Base-by-base conservation (phyloP, 164 flowering plant species). In the Brasenia schreberi region DNA sequence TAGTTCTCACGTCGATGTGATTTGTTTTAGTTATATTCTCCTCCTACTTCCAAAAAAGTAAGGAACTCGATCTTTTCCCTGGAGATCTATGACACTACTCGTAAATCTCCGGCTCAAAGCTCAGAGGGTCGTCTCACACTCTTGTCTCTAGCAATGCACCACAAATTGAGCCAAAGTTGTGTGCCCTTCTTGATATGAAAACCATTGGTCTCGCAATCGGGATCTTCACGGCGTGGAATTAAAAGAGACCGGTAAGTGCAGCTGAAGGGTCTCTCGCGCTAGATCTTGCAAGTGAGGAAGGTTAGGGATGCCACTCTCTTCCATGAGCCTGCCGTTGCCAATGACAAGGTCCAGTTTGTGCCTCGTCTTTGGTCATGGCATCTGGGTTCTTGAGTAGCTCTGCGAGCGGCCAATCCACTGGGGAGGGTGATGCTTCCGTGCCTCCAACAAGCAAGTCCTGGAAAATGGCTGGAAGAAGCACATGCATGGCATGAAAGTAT, bases 121-220 rank as follows among this genome's bases (percentile, higher is more conserved):
- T 56, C 12, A 49, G 18, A 19, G 65, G 65, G n/a, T 68, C 70
- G 7, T 43, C 39, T 56, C 70, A 61, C 7, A 39, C 52, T 44
- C 6, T 65, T 65, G 19, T 68, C 70, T 63, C 70, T 62, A 18
- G 65, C 70, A 7, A 68, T 68, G 3, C 59, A 65, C 42, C 65
- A 68, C n/a, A 49, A 43, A 45, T 67, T 67, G 52, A 60, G 39
- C 16, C 7, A 27, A 14, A 67, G 49, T 19, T 17, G 10, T 6
- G 23, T 39, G 64, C 19, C 64, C 53, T 60, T n/a, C 7, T 61
- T 53, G 27, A 67, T 67, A 5, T 53, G 59, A 61, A 61, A 63
- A 43, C 64, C 49, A 56, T 42, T 49, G 7, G 19, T 64, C 19
- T 62, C n/a, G 61, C 61, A 68, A 56, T 56, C 59, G 12, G 59